Evolutionary conservation across 768 basidiomycete species (phyloP), one percentile per base, ranked within the genome.

Genomic region (Trametopsis cervina): DNA sequence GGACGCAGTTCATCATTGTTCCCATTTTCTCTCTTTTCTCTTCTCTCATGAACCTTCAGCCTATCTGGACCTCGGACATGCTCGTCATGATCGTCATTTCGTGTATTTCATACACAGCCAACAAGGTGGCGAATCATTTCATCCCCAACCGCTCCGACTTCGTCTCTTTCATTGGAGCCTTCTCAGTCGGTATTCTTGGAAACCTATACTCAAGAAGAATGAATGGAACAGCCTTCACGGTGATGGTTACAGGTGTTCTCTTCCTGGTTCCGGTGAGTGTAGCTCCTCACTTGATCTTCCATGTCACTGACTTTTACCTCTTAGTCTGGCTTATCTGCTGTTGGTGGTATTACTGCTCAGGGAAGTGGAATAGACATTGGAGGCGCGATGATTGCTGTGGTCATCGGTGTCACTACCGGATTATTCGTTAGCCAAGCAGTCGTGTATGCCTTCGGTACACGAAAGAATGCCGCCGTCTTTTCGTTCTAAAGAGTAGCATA

Each of bases 201-300:
- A 89, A 89, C 56, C 64, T 82, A 1, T 89, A 89, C 63, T 88
- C 87, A 26, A 74, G 88, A 39, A 77, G 78, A 58, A 84, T 86
- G 75, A 76, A 83, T 3, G 88, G 88, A 4, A 90, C 88, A 1
- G 89, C 89, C 18, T 91, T 91, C 65, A 89, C 87, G 4, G 81
- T 82, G 1, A 92, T 92, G 89, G 86, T 90, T 23, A 85, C 87
- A n/a, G 89, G 88, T 38, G 85, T 93, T 13, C 65, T 89, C 49
- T 88, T 92, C 63, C 68, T 90, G 47, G 88, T 91, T 36, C 89
- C 89, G 13, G 87, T 88, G 61, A 59, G 83, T 73, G 7, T 42
- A 55, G 51, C 22, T n/a, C 7, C 23, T n/a, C n/a, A 40, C 53
- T 25, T 40, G 33, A 10, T 35, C 17, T n/a, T 10, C 33, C 33